Evolutionary conservation across 106 monocot genomes (phyloP), one percentile per base, ranked within the genome.

Genomic region (Amphibolis antarctica): DNA sequence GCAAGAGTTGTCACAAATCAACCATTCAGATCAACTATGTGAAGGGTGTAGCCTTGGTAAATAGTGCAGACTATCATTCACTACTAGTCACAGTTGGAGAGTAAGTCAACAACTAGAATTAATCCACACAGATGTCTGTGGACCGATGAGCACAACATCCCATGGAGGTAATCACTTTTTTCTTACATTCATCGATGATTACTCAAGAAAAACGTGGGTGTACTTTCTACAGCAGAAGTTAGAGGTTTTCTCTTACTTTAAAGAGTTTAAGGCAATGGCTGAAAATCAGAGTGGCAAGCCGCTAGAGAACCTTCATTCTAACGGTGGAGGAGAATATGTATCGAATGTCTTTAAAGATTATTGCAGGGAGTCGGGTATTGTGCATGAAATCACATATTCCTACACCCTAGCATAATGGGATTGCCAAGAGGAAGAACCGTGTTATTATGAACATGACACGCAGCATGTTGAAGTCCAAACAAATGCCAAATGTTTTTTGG

Each of bases 141-240:
- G 66, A 13, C 54, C 66, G n/a, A 29, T 67, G 28, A 36, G 4
- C 13, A 12, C 21, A 0, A 15, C 31, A 42, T 54, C 66, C 4
- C 20, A 43, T 20, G 36, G 54, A 1, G 11, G 36, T 3, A 55
- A 36, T 0, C 53, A 28, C 42, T 67, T 54, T 67, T 28, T 31
- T 17, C 20, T 67, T 17, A 53, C 19, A 30, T 67, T 67, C 55
- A 67, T 54, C 44, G 66, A 67, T 43, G 66, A 67, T 42, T 54
- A 42, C 17, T 53, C 52, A 12, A 18, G 54, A 12, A 67, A 54
- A 28, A 52, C 42, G 18, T 53, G 53, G 66, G 29, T 54, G 9
- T 67, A 19, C 0, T 54, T 67, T 23, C 19, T 54, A 4, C 12
- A 18, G 7, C 11, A 67, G 52, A 67, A 54, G 23, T 67, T 31